Conservation (phyloP, 2,329 filamentous ascomycete species). For the Talaromyces sp. region DNA sequence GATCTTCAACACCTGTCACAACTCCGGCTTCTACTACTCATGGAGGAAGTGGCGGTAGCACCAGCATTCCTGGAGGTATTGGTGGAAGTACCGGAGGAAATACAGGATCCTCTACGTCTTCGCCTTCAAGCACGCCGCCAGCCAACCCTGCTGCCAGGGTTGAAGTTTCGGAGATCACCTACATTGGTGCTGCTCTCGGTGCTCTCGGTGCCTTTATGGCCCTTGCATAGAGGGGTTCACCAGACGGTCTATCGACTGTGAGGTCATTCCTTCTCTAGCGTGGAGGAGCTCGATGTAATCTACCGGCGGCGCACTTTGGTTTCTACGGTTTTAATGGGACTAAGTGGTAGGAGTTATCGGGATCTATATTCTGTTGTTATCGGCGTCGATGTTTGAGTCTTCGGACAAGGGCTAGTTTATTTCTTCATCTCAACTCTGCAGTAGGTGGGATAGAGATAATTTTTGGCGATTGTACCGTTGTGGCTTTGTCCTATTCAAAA, state of each 20-base stretch:
- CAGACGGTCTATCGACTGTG: neutral
- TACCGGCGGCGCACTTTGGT: neutral
- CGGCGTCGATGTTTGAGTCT: neutral
- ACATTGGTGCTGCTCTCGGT: conserved; percentile 6
- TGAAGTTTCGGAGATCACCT: conserved; percentile 1
- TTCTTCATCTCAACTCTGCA: neutral
- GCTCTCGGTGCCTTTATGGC: conserved; percentile 5
- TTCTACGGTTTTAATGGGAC: neutral
- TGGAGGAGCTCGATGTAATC: neutral
- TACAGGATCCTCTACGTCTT: neutral
- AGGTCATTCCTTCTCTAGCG: neutral
- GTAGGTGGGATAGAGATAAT: neutral
- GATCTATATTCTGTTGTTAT: neutral
- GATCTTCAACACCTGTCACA: neutral
- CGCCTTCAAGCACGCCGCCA: neutral
- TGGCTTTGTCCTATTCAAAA: neutral
- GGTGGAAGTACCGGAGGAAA: neutral
- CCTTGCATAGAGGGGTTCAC: neutral
- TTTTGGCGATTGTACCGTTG: neutral
- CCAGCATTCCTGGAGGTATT: conserved; percentile 8
- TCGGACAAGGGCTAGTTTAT: neutral
- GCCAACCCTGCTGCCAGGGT: conserved; percentile 7
- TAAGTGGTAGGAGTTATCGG: neutral
- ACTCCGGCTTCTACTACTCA: conserved; percentile 2
- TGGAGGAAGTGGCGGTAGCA: conserved; percentile 5